Evolutionary conservation across 2,329 filamentous ascomycete species (phyloP).

Genomic region (Dothiorella sarmentorum): DNA sequence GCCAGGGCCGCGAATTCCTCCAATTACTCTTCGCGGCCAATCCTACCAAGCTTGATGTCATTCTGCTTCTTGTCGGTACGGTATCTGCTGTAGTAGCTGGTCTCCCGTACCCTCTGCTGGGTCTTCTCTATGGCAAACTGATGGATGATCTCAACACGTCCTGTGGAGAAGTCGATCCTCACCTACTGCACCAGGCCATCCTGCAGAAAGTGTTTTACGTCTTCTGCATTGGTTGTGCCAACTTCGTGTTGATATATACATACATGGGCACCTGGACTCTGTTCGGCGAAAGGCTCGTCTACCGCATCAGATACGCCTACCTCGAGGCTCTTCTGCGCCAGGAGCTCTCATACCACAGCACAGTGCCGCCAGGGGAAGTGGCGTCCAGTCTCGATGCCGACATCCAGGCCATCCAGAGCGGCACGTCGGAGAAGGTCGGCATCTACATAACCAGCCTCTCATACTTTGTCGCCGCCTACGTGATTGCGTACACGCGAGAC

Average conservation of each 20-base stretch:
- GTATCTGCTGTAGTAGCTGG: too few relatives aligned
- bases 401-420: constrained; percentile 12
- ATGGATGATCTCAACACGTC: too few relatives aligned
- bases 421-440: constrained; percentile 16
- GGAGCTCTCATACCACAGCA: constrained; percentile 3
- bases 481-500: constrained; percentile 5
- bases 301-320: constrained; percentile 4
- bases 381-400: neutral
- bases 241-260: constrained; percentile 6
- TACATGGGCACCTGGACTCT: constrained; percentile 13
- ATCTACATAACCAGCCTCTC: constrained; percentile 10
- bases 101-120: too few relatives aligned
- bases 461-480: constrained; percentile 6
- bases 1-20: too few relatives aligned
- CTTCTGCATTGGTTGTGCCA: neutral
- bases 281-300: constrained; percentile 3
- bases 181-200: neutral
- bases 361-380: neutral
- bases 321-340: neutral
- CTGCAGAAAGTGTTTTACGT: constrained; percentile 6
- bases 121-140: too few relatives aligned
- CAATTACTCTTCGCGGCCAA: too few relatives aligned
- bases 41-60: too few relatives aligned
- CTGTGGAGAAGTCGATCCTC: too few relatives aligned
- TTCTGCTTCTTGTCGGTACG: too few relatives aligned